Conservation (phyloP, 352 stramenopile genomes). For the Phytophthora pseudosyringae region DNA sequence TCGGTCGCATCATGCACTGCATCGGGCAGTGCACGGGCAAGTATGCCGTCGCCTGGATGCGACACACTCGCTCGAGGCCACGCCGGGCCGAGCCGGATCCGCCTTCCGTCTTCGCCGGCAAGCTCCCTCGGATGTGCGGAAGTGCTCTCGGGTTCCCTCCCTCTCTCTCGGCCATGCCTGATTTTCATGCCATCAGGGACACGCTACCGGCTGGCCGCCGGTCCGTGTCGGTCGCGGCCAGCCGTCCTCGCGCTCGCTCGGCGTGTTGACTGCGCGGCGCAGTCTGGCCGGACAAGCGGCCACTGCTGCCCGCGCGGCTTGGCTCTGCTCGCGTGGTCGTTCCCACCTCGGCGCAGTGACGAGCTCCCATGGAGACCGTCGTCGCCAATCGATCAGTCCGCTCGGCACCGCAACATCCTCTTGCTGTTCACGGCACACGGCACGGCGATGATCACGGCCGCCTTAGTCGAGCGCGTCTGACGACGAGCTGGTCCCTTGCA, state of each 20-base stretch:
- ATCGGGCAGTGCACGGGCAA: background rate
- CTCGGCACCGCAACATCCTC: conserved; percentile 16
- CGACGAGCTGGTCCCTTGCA: background rate
- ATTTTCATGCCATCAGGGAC: conserved; percentile 40
- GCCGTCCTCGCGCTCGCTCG: conserved; percentile 7
- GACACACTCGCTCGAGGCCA: conserved; percentile 7
- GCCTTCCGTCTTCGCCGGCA: conserved; percentile 19
- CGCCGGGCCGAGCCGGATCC: conserved; percentile 14
- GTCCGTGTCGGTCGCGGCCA: conserved; percentile 21
- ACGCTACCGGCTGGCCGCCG: conserved; percentile 28
- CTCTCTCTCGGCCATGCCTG: background rate
- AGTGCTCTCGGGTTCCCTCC: conserved; percentile 18
- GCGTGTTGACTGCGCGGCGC: conserved; percentile 25
- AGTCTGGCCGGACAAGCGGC: conserved; percentile 24
- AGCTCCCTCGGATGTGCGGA: conserved; percentile 45
- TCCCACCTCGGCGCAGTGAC: conserved; percentile 25
- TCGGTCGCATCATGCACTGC: background rate
- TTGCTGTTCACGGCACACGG: conserved; percentile 5
- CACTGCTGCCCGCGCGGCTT: conserved; percentile 27
- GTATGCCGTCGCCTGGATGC: conserved; percentile 7
- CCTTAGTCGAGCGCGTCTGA: conserved; percentile 23
- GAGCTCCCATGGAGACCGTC: conserved; percentile 15
- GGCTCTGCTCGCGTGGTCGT: conserved; percentile 23
- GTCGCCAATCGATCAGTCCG: conserved; percentile 40
- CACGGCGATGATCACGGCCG: conserved; percentile 16